Percentiles rank a stretch among this genome's conserved stretches.
Conservation (phyloP, 2,329 filamentous ascomycete genomes). For the Westerdykella sp. region DNA sequence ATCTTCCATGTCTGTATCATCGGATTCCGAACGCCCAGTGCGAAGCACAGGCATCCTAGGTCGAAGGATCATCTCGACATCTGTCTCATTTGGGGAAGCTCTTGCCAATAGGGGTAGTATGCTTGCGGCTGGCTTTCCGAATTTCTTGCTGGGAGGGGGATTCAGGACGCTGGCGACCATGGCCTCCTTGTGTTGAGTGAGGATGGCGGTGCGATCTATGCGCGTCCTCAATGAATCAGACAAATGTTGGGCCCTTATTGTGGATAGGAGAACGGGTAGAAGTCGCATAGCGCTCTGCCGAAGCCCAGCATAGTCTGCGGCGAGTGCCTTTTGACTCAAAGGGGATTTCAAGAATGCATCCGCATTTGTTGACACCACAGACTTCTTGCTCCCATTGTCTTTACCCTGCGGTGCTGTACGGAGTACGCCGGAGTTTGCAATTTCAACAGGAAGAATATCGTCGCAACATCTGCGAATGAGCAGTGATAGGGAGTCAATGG, state of each 20-base stretch:
- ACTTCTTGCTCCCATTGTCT: conserved; percentile 32
- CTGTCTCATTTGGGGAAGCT: conserved; percentile 55
- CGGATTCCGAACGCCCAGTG: conserved; percentile 15
- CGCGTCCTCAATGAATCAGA: conserved; percentile 66
- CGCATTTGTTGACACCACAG: conserved; percentile 52
- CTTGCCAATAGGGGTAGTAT: conserved; percentile 73
- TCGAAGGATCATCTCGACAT: conserved; percentile 64
- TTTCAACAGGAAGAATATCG: conserved; percentile 57
- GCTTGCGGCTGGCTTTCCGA: conserved; percentile 57
- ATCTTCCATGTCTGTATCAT: conserved; percentile 16
- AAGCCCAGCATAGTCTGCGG: conserved; percentile 43
- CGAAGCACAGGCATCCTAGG: conserved; percentile 44
- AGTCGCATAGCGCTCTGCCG: conserved; percentile 54
- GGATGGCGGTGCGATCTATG: conserved; percentile 73
- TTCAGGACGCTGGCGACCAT: conserved; percentile 80
- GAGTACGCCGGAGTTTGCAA: conserved; percentile 35
- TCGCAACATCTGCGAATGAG: conserved; percentile 65
- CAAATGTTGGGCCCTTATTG: conserved; percentile 60
- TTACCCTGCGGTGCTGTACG: conserved; percentile 33
- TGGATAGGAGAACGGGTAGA: conserved; percentile 56
- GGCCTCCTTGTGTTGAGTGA: conserved; percentile 61
- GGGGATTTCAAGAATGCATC: conserved; percentile 60
- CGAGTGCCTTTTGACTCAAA: conserved; percentile 21
- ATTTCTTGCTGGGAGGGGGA: conserved; percentile 60
- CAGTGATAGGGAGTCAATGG: conserved; percentile 56